Evolutionary conservation across 306 rosid genomes (phyloP).

Genomic region (Parietaria judaica): DNA sequence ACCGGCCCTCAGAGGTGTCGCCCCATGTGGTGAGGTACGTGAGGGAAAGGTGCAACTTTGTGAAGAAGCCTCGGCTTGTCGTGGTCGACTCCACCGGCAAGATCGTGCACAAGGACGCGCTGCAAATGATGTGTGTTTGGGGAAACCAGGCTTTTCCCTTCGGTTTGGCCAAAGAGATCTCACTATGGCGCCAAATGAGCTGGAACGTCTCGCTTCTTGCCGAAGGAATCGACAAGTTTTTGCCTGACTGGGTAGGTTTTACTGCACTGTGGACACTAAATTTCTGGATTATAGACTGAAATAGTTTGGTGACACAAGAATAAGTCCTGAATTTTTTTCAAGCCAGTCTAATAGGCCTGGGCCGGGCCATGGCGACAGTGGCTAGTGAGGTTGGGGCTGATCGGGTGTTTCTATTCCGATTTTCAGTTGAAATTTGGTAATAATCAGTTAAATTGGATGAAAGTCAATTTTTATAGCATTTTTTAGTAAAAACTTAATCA

Average conservation of each 20-base stretch:
- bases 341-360: too few relatives aligned
- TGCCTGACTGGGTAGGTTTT: constrained; percentile 39
- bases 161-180: constrained; percentile 33
- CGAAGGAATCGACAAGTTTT: constrained; percentile 27
- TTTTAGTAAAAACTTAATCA: too few relatives aligned
- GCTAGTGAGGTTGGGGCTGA: too few relatives aligned
- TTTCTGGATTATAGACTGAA: too few relatives aligned
- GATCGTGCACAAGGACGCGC: constrained; percentile 45
- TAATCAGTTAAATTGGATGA: too few relatives aligned
- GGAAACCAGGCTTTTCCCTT: constrained; percentile 60
- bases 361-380: too few relatives aligned
- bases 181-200: constrained; percentile 41
- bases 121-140: constrained; percentile 65
- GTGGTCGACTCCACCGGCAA: constrained; percentile 51
- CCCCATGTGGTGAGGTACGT: constrained; percentile 39
- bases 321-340: too few relatives aligned
- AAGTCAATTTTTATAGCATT: too few relatives aligned
- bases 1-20: constrained; percentile 32
- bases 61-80: constrained; percentile 41
- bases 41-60: constrained; percentile 38
- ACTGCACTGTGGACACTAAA: too few relatives aligned
- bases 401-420: too few relatives aligned
- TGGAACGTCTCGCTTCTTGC: constrained; percentile 50
- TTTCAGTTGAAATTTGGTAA: too few relatives aligned
- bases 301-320: too few relatives aligned